Evolutionary conservation across 2,329 filamentous ascomycete genomes (phyloP), one percentile per base, ranked within the genome.

Genomic region (Cyphellophora europaea): DNA sequence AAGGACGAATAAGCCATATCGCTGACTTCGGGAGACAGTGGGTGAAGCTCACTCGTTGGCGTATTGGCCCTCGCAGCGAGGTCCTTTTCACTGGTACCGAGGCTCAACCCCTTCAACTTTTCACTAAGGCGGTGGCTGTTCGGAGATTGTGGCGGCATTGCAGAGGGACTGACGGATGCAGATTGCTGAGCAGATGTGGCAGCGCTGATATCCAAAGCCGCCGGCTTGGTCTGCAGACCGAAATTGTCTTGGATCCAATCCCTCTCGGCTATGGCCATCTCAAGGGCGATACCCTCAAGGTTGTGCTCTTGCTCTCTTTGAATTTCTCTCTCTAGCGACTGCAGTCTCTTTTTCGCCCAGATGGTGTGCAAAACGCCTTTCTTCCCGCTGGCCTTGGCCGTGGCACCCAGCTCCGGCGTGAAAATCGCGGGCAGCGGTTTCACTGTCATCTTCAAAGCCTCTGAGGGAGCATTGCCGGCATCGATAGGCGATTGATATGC

Each of bases 351-450:
- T 65, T 87, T 87, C 12, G 84, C 88, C 86, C 88, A 95, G 38
- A 89, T 77, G 2, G 85, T 93, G 54, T 93, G 88, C 40, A 94
- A 61, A 2, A 93, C 84, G 2, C 87, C 87, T 43, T 84, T 82
- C 49, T 79, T 78, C 5, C 84, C 83, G 1, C 77, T 73, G 12
- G 77, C 66, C 15, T 74, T 68, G 10, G 74, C 74, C 14, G 74
- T 79, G 3, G 72, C 71, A 2, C 82, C 80, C 15, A 93, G 65
- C 40, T 81, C 79, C 0, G 80, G 75, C 1, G 84, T 79, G 52
- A 89, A 94, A 46, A 94, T 89, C 19, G 87, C 87, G 0, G 87
- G 87, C 33, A 93, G 66, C 1, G 86, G 84, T 52, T 88, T 88
- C 10, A 87, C 78, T 27, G 72, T 67, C 52, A 79, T 69, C 2